Percentiles rank a stretch among this genome's conserved stretches.
Conservation (phyloP, 768 basidiomycete species). For the Cystobasidium ongulense region DNA sequence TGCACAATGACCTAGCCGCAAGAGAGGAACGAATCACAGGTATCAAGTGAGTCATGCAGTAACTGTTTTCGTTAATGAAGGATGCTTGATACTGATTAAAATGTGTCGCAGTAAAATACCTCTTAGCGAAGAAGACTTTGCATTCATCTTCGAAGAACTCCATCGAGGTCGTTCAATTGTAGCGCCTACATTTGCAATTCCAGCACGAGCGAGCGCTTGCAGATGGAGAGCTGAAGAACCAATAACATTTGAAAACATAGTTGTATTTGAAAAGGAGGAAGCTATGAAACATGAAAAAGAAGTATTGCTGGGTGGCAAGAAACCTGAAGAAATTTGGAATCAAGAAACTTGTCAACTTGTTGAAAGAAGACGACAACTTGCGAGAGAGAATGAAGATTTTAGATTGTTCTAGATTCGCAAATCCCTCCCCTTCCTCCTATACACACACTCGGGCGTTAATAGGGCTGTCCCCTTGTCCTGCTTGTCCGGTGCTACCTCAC, state of each 20-base stretch:
- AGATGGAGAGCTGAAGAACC: slow-evolving; percentile 68
- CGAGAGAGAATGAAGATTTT: slow-evolving; percentile 46
- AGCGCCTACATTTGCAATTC: slow-evolving; percentile 64
- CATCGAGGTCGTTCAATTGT: slow-evolving; percentile 62
- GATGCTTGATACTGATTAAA: background rate
- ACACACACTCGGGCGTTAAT: background rate
- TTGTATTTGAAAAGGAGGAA: slow-evolving; percentile 70
- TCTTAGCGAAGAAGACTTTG: slow-evolving; percentile 73
- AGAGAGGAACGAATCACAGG: slow-evolving; percentile 34
- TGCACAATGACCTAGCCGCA: slow-evolving; percentile 34
- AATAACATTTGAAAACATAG: slow-evolving; percentile 68
- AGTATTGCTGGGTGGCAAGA: slow-evolving; percentile 44
- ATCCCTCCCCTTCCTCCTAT: background rate
- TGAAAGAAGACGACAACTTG: slow-evolving; percentile 55
- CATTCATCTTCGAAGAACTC: slow-evolving; percentile 77
- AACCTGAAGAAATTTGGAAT: slow-evolving; percentile 64
- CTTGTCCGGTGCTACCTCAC: background rate
- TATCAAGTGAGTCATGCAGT: slow-evolving; percentile 28
- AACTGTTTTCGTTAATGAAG: background rate
- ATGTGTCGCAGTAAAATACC: slow-evolving; percentile 57
- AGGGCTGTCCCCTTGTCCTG: background rate
- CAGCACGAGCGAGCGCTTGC: slow-evolving; percentile 62
- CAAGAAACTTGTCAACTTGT: slow-evolving; percentile 57
- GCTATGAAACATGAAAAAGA: slow-evolving; percentile 45
- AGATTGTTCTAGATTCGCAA: background rate